Conservation (phyloP, 148 eudicot genomes). For the Vaccinium vitisidaea region DNA sequence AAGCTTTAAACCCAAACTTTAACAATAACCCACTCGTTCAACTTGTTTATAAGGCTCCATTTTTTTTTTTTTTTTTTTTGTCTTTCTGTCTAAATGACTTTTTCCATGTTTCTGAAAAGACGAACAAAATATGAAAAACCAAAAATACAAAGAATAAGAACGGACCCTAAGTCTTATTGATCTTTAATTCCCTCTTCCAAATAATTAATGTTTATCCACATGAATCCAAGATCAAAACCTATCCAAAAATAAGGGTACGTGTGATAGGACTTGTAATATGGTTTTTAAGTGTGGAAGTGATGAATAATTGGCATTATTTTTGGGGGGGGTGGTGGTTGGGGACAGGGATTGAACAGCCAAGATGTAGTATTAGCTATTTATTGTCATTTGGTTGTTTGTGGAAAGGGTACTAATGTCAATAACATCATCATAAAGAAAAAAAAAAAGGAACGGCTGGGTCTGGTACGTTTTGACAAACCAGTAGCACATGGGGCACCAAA, state of each 20-base stretch:
- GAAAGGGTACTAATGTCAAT: not conserved
- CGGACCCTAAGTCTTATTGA: too few relatives aligned
- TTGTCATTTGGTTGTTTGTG: not conserved
- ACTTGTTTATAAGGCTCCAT: too few relatives aligned
- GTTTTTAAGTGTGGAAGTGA: not conserved
- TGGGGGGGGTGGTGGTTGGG: not conserved
- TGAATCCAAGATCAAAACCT: not conserved
- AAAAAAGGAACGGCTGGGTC: not conserved
- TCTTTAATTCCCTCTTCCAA: too few relatives aligned
- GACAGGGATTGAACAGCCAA: not conserved
- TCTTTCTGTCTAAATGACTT: too few relatives aligned
- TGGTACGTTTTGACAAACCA: not conserved
- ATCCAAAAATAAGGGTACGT: not conserved
- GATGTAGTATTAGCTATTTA: not conserved
- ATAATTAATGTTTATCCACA: not conserved
- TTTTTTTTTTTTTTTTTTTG: too few relatives aligned
- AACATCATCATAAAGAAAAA: not conserved
- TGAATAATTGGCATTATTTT: not conserved
- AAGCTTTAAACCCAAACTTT: too few relatives aligned
- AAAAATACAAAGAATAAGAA: too few relatives aligned
- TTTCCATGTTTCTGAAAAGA: too few relatives aligned
- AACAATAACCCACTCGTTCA: too few relatives aligned
- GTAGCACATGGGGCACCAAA: not conserved
- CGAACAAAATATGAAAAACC: too few relatives aligned
- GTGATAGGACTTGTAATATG: not conserved